These are phyloP conservation scores for Kazachstania bromeliacearum DNA, from an alignment of 805 yeast genomes.

Conservation along the genomic window DNA sequence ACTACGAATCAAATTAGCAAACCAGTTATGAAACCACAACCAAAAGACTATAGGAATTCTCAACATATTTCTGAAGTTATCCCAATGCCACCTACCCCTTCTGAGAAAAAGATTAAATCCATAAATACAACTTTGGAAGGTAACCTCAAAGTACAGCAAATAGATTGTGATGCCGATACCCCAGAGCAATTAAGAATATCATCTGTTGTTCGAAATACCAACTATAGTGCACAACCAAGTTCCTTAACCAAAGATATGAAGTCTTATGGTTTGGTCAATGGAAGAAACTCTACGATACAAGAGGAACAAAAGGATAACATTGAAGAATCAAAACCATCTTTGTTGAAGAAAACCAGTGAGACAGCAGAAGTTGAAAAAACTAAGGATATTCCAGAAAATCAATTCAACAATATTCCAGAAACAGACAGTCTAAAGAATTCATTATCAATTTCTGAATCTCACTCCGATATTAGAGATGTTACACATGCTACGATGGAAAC, in stretches of 20 bases:
- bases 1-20: constrained; percentile 6
- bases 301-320: not conserved
- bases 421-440: not conserved
- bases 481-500: constrained; percentile 3
- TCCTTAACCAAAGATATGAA: not conserved
- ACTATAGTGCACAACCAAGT: not conserved
- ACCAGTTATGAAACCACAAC: constrained; percentile 1
- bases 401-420: not conserved
- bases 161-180: constrained; percentile 1
- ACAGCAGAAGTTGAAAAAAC: not conserved
- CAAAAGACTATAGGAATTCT: not conserved
- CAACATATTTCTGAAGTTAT: not conserved
- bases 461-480: not conserved
- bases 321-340: no score
- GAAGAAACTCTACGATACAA: not conserved
- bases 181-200: constrained; percentile 14
- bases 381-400: not conserved
- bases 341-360: not conserved
- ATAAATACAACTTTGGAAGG: not conserved
- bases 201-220: constrained; percentile 12
- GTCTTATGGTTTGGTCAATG: no score
- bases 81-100: constrained; percentile 1
- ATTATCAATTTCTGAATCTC: not conserved
- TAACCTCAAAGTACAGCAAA: no score
- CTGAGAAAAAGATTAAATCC: not conserved